Percentiles rank a stretch among this genome's conserved stretches.
These are phyloP conservation scores for Talinum fruticosum DNA, from an alignment of 148 eudicot species.

Conservation along the genomic window DNA sequence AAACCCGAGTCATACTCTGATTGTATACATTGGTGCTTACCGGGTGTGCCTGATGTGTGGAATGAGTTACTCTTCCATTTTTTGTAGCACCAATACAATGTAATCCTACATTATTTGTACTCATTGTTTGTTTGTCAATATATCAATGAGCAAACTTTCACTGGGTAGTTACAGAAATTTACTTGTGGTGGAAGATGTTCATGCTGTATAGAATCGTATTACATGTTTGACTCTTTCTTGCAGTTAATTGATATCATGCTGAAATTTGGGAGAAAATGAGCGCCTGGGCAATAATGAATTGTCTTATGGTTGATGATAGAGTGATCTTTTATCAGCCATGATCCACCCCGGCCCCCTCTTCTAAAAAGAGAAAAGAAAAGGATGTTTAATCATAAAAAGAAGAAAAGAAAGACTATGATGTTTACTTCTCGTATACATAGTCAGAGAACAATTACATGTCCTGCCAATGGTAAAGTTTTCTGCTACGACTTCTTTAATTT, in stretches of 20 bases:
- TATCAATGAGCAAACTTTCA: neutral
- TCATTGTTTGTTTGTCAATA: constrained; percentile 12
- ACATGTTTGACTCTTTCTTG: no score
- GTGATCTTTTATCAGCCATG: no score
- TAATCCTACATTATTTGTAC: constrained; percentile 12
- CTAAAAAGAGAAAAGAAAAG: no score
- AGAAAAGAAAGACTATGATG: neutral
- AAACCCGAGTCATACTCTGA: constrained; percentile 81
- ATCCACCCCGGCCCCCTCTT: no score
- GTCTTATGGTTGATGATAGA: no score
- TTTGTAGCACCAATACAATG: constrained; percentile 33
- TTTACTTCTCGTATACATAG: neutral
- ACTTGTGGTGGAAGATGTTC: neutral
- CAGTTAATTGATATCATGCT: neutral
- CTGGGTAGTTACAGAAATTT: neutral
- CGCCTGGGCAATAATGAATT: neutral
- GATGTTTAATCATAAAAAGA: neutral
- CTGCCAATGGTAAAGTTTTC: neutral
- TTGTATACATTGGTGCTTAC: constrained; percentile 94
- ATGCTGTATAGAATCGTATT: neutral
- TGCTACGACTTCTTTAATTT: neutral
- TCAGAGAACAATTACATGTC: neutral
- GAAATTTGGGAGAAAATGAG: neutral
- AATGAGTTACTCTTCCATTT: constrained; percentile 73
- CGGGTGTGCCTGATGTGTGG: constrained; percentile 90